Conservation (phyloP, 2,329 filamentous ascomycete genomes). For the Ophiocordyceps unilateralis region DNA sequence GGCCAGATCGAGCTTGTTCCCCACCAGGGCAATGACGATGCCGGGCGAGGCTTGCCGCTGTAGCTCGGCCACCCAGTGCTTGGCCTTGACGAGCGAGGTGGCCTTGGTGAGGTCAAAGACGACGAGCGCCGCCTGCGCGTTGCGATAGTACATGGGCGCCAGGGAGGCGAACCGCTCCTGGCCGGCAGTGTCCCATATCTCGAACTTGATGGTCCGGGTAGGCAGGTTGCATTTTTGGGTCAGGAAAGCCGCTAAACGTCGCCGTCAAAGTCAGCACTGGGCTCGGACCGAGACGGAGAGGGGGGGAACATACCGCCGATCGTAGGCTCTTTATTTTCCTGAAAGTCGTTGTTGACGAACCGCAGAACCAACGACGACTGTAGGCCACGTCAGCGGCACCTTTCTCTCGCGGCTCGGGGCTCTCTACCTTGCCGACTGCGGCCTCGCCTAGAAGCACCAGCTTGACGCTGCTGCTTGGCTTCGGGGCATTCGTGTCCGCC, state of each 20-base stretch:
- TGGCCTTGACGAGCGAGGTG: conserved; percentile 86
- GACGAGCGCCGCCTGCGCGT: conserved; percentile 90
- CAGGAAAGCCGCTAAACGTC: conserved; percentile 68
- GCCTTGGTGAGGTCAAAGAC: conserved; percentile 98
- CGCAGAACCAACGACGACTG: conserved; percentile 93
- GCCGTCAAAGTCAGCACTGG: background rate
- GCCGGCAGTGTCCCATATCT: conserved; percentile 97
- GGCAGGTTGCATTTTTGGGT: conserved; percentile 98
- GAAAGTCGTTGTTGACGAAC: conserved; percentile 99
- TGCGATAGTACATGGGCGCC: conserved; percentile 98
- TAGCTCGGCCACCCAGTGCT: conserved; percentile 96
- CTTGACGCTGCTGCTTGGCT: conserved; percentile 99
- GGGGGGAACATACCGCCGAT: conserved; percentile 63
- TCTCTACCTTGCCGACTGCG: conserved; percentile 82
- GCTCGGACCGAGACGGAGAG: background rate
- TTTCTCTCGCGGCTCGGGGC: background rate
- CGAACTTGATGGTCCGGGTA: conserved; percentile 78
- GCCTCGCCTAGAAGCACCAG: conserved; percentile 94
- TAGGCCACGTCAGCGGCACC: background rate
- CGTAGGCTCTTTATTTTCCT: conserved; percentile 98
- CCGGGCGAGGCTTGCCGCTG: conserved; percentile 91
- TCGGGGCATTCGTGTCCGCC: conserved; percentile 45
- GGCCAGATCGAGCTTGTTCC: conserved; percentile 89
- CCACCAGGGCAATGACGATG: conserved; percentile 91
- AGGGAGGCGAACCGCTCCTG: conserved; percentile 95